Percentiles rank a stretch among this genome's conserved stretches.
phyloP scores from a whole-genome alignment of 2,329 filamentous ascomycete species.

The Pseudonectria foliicola region DNA sequence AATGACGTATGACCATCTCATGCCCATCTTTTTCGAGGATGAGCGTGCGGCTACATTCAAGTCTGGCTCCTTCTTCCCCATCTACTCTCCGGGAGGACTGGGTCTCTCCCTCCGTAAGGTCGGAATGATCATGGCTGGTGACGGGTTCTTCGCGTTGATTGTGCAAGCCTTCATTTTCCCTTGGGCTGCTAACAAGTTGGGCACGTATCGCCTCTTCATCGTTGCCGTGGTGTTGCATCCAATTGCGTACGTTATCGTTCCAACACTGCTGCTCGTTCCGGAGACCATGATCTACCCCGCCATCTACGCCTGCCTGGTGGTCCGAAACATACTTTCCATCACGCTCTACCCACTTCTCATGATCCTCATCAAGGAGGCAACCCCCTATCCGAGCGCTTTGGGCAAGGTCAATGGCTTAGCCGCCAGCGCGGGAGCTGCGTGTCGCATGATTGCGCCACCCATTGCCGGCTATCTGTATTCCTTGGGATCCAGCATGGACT shows the following conservation, averaged over 20 bases:
- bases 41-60: slow-evolving; percentile 38
- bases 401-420: slow-evolving; percentile 61
- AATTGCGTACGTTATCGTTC: slow-evolving; percentile 53
- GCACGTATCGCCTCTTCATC: slow-evolving; percentile 54
- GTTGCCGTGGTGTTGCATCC: slow-evolving; percentile 54
- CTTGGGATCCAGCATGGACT: slow-evolving; percentile 50
- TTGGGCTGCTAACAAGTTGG: slow-evolving; percentile 48
- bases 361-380: slow-evolving; percentile 62
- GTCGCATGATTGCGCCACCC: slow-evolving; percentile 60
- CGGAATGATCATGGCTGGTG: slow-evolving; percentile 53
- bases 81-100: slow-evolving; percentile 55
- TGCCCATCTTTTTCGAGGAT: slow-evolving; percentile 91
- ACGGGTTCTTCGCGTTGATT: slow-evolving; percentile 52
- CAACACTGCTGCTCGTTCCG: slow-evolving; percentile 50
- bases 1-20: slow-evolving; percentile 88
- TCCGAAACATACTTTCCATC: slow-evolving; percentile 56
- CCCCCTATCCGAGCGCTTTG: slow-evolving; percentile 46
- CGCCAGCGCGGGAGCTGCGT: slow-evolving; percentile 58
- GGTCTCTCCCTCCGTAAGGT: slow-evolving; percentile 57
- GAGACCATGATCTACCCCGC: slow-evolving; percentile 43
- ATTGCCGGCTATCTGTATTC: slow-evolving; percentile 58
- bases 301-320: slow-evolving; percentile 50
- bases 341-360: slow-evolving; percentile 59
- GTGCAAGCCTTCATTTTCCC: slow-evolving; percentile 57
- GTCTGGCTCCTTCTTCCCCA: slow-evolving; percentile 30